phyloP scores from a whole-genome alignment of 2,329 filamentous ascomycete species.

The Epichloe uncinata region DNA sequence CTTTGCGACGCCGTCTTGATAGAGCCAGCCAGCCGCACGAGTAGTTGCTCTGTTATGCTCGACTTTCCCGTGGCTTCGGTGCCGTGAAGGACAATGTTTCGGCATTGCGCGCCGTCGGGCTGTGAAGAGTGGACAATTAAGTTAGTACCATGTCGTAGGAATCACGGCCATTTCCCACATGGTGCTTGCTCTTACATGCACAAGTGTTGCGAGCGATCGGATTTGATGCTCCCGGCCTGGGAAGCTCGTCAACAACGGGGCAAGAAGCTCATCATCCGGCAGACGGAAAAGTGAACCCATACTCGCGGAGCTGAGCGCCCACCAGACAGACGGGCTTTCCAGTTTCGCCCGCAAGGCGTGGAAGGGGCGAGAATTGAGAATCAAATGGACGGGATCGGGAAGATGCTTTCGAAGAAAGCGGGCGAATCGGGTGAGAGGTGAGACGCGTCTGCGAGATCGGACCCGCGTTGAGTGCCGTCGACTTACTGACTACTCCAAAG shows the following conservation, averaged over 20 bases:
- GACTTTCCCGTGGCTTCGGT: conserved; percentile 81
- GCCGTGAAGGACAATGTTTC: conserved; percentile 69
- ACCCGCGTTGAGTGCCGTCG: too few relatives aligned
- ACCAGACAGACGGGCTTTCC: too few relatives aligned
- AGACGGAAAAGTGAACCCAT: conserved; percentile 34
- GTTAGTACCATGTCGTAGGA: too few relatives aligned
- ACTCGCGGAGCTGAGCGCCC: not conserved
- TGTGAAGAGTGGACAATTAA: conserved; percentile 17
- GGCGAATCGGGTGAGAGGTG: too few relatives aligned
- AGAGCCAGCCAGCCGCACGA: conserved; percentile 13
- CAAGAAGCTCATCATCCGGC: conserved; percentile 37
- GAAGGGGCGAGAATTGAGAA: too few relatives aligned
- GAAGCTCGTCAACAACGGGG: conserved; percentile 32
- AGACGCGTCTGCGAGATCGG: too few relatives aligned
- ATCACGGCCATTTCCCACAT: too few relatives aligned
- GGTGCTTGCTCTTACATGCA: conserved; percentile 28
- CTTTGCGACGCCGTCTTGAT: conserved; percentile 7
- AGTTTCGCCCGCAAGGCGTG: too few relatives aligned
- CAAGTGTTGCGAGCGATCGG: conserved; percentile 40
- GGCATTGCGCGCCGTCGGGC: conserved; percentile 54
- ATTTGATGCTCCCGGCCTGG: conserved; percentile 48
- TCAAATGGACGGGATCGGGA: too few relatives aligned
- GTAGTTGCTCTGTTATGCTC: conserved; percentile 44
- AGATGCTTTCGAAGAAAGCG: too few relatives aligned
- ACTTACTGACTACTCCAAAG: too few relatives aligned